Conservation (phyloP, 441 rosid species). For the Geranium incanum region DNA sequence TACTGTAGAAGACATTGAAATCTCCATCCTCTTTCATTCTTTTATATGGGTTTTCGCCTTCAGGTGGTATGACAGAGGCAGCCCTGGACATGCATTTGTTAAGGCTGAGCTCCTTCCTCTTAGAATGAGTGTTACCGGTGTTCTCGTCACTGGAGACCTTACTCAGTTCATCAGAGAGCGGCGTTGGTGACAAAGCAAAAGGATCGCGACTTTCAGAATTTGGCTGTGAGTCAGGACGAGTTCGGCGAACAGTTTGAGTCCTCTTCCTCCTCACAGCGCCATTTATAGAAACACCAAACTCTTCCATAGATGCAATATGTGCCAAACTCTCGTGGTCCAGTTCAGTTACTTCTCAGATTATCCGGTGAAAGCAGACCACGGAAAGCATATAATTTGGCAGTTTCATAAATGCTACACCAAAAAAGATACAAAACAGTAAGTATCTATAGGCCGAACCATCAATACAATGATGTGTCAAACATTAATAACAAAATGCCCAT, state of each 20-base stretch:
- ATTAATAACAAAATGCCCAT: background rate
- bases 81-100: constrained; percentile 49
- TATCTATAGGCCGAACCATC: background rate
- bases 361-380: constrained; percentile 1
- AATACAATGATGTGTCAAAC: background rate
- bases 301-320: constrained; percentile 44
- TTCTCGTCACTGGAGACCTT: constrained; percentile 69
- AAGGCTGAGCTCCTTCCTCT: constrained; percentile 63
- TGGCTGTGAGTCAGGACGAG: constrained; percentile 49
- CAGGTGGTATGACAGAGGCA: constrained; percentile 34
- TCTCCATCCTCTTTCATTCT: constrained; percentile 34
- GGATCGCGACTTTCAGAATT: constrained; percentile 28
- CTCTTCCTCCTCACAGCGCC: constrained; percentile 60
- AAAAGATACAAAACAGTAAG: constrained; percentile 5
- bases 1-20: constrained; percentile 28
- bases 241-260: constrained; percentile 52
- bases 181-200: constrained; percentile 32
- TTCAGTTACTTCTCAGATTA: constrained; percentile 21
- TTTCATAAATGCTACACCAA: constrained; percentile 16
- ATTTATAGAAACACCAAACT: constrained; percentile 32
- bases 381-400: constrained; percentile 12
- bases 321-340: constrained; percentile 16
- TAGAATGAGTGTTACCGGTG: constrained; percentile 41
- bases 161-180: constrained; percentile 39
- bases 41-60: constrained; percentile 21